phyloP scores from a whole-genome alignment of 2,329 filamentous ascomycete species.

The Trichoderma breve region DNA sequence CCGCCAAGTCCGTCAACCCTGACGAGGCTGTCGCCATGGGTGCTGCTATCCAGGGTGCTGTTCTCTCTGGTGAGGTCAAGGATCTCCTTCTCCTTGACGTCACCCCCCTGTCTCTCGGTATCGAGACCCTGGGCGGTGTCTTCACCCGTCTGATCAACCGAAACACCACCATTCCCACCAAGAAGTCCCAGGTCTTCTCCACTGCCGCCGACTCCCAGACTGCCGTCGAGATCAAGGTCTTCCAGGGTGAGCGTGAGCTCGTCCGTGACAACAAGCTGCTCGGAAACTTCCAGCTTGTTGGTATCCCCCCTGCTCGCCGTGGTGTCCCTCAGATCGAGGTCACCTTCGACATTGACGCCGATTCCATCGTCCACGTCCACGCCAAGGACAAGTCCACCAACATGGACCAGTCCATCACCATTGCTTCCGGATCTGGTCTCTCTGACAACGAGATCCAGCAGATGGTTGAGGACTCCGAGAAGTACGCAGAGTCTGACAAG shows the following conservation, averaged over 20 bases:
- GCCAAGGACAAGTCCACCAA: conserved; percentile 99
- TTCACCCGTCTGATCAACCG: conserved; percentile 98
- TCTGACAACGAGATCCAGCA: conserved; percentile 91
- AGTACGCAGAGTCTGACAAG: conserved; percentile 92
- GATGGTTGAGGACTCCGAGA: conserved; percentile 98
- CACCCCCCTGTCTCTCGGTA: conserved; percentile 93
- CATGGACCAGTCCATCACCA: conserved; percentile 99
- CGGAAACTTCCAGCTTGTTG: conserved; percentile 98
- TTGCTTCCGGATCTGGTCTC: conserved; percentile 94
- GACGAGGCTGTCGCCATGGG: conserved; percentile 98
- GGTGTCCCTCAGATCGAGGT: conserved; percentile 97
- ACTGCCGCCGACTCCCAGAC: conserved; percentile 98
- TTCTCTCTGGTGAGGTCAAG: conserved; percentile 94
- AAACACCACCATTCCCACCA: conserved; percentile 98
- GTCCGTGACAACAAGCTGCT: conserved; percentile 98
- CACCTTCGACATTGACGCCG: conserved; percentile 97
- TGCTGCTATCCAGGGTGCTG: conserved; percentile 95
- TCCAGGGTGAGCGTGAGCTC: conserved; percentile 99
- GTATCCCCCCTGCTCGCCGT: conserved; percentile 92
- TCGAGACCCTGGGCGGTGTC: conserved; percentile 96
- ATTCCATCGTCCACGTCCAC: conserved; percentile 96
- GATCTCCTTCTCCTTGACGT: conserved; percentile 94
- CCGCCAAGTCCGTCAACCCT: conserved; percentile 97
- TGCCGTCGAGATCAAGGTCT: conserved; percentile 99
- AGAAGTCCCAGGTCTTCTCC: conserved; percentile 98